These are phyloP conservation scores for Leishmania guyanensis DNA, from an alignment of 208 protist species.

Conservation along the genomic window DNA sequence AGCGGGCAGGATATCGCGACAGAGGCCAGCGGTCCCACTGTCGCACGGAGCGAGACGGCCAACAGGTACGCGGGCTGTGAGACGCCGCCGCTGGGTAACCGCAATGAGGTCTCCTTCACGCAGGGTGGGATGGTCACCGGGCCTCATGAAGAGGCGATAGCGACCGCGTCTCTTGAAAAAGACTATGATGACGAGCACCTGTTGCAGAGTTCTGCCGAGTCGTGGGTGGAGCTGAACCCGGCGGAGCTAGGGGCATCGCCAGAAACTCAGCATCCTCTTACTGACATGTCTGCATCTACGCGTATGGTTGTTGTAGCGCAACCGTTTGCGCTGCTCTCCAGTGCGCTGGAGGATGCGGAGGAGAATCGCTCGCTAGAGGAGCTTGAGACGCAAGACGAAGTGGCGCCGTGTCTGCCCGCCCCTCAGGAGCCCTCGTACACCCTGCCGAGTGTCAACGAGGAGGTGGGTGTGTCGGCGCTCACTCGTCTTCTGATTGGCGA, in stretches of 20 bases:
- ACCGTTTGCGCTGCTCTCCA: not conserved
- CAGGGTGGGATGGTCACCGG: not conserved
- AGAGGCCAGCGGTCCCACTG: not conserved
- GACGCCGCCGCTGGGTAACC: not conserved
- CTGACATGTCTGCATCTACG: not conserved
- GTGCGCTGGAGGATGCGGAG: not conserved
- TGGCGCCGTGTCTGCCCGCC: not conserved
- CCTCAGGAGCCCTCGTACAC: not conserved
- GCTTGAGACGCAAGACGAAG: not conserved
- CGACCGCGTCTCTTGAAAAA: not conserved
- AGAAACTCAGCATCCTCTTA: not conserved
- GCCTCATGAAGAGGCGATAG: not conserved
- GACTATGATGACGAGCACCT: not conserved
- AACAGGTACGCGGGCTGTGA: too few relatives aligned
- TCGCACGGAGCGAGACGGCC: not conserved
- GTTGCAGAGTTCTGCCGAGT: constrained; percentile 16
- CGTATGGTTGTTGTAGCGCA: not conserved
- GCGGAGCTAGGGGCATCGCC: constrained; percentile 2
- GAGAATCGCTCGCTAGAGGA: not conserved
- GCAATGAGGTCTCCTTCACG: not conserved
- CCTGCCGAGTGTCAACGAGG: not conserved
- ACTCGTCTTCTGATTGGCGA: not conserved
- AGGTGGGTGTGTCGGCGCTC: constrained; percentile 9
- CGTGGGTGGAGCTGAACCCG: constrained; percentile 29
- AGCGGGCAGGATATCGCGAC: not conserved